These are phyloP conservation scores for Calocybe gangraenosa DNA, from an alignment of 768 basidiomycete species.

Conservation along the genomic window DNA sequence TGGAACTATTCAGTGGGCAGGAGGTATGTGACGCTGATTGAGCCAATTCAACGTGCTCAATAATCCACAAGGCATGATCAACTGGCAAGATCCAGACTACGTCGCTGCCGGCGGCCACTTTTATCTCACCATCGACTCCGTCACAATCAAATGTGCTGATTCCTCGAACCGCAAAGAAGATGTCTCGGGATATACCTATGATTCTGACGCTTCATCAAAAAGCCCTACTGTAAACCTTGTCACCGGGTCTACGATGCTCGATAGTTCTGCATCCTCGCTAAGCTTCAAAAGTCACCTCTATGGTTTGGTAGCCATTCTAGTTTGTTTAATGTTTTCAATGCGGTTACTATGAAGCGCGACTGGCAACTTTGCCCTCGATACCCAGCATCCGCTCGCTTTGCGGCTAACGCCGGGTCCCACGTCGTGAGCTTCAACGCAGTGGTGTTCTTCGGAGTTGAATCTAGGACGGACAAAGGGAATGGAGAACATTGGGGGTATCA, in stretches of 20 bases:
- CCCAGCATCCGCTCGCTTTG: no score
- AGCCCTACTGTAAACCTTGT: slow-evolving; percentile 32
- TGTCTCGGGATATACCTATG: slow-evolving; percentile 64
- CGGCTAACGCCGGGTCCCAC: background rate
- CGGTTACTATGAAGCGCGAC: slow-evolving; percentile 15
- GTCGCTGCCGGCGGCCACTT: slow-evolving; percentile 70
- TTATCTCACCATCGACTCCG: slow-evolving; percentile 57
- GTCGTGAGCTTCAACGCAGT: background rate
- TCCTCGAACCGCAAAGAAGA: slow-evolving; percentile 35
- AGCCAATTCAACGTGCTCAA: background rate
- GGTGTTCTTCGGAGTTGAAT: background rate
- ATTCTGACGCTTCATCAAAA: slow-evolving; percentile 44
- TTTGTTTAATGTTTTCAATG: slow-evolving; percentile 17
- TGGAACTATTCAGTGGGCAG: slow-evolving; percentile 78
- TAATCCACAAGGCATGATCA: slow-evolving; percentile 50
- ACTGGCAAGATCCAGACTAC: slow-evolving; percentile 82
- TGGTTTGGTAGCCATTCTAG: slow-evolving; percentile 22
- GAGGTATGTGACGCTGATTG: slow-evolving; percentile 36
- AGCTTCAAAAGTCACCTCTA: background rate
- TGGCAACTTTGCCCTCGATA: no score
- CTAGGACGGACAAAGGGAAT: slow-evolving; percentile 3
- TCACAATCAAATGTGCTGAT: slow-evolving; percentile 63
- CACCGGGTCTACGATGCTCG: no score
- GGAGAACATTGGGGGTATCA: slow-evolving; percentile 4
- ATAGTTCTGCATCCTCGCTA: no score